Evolutionary conservation across 2,329 filamentous ascomycete genomes (phyloP).

Genomic region (Pseudogymnoascus sp.): DNA sequence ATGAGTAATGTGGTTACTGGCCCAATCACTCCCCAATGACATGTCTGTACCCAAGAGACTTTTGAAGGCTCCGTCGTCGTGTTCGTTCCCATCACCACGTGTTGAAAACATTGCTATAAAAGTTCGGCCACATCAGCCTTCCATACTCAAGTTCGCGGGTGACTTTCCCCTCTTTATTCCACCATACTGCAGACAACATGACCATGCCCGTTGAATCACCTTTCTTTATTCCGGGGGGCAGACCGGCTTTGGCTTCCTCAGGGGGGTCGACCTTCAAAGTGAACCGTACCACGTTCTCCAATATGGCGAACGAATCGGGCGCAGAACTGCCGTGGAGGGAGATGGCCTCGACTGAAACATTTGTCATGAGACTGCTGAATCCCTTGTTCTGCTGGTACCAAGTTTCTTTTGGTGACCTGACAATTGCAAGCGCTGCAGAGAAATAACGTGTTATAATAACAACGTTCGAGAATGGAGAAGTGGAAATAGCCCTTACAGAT

Average conservation of each 20-base stretch:
- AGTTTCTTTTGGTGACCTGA: neutral
- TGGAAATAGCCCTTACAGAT: neutral
- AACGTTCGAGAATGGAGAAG: neutral
- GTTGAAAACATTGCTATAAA: neutral
- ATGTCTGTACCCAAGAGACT: neutral
- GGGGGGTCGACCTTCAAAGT: constrained; percentile 10
- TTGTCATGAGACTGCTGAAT: neutral
- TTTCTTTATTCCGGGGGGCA: constrained; percentile 10
- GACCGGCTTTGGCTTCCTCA: neutral
- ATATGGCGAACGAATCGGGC: constrained; percentile 10
- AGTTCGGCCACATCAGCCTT: neutral
- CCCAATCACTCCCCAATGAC: neutral
- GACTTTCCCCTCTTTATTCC: neutral
- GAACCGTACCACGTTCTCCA: constrained; percentile 13
- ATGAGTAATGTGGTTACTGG: neutral
- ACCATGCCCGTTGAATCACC: constrained; percentile 6
- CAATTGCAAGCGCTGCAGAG: neutral
- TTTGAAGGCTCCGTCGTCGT: neutral
- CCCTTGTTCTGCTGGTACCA: neutral
- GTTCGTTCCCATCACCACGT: neutral
- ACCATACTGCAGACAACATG: neutral
- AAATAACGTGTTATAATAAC: neutral
- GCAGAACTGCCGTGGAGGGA: constrained; percentile 11
- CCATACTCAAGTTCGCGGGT: neutral
- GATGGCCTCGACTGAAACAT: neutral